Conservation (phyloP, 106 monocot species). For the Platanthera zijinensis region DNA sequence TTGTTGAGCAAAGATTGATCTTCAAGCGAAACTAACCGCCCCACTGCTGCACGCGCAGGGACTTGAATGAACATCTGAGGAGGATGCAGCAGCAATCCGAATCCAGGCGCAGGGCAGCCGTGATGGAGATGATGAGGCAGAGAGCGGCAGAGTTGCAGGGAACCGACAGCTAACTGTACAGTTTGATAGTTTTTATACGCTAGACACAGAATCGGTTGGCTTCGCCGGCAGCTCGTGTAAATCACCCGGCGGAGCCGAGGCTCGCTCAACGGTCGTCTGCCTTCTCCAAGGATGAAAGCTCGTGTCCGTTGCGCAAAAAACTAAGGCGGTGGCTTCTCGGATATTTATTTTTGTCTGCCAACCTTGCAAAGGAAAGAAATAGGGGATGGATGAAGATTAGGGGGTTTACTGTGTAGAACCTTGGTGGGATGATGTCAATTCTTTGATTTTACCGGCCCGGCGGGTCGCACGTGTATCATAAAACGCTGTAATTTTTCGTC, state of each 20-base stretch:
- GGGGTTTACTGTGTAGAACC: background rate
- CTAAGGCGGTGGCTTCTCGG: background rate
- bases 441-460: slow-evolving; percentile 6
- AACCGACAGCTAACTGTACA: slow-evolving; percentile 22
- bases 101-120: slow-evolving; percentile 76
- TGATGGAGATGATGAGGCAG: slow-evolving; percentile 92
- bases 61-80: slow-evolving; percentile 69
- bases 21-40: background rate
- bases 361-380: slow-evolving; percentile 6
- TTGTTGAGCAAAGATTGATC: too few species aligned
- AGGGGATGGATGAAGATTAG: background rate
- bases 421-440: slow-evolving; percentile 2
- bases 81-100: slow-evolving; percentile 85
- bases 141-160: slow-evolving; percentile 66
- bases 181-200: slow-evolving; percentile 4
- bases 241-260: background rate
- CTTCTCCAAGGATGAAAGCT: background rate
- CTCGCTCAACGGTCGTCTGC: background rate
- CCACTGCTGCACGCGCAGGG: slow-evolving; percentile 24
- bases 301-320: background rate
- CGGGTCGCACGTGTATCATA: slow-evolving; percentile 1
- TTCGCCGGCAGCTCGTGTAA: background rate
- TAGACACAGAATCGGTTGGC: background rate
- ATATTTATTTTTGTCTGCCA: background rate
- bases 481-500: background rate